These are phyloP conservation scores for Silene vulgaris DNA, from an alignment of 179 eudicot species.

Conservation along the genomic window DNA sequence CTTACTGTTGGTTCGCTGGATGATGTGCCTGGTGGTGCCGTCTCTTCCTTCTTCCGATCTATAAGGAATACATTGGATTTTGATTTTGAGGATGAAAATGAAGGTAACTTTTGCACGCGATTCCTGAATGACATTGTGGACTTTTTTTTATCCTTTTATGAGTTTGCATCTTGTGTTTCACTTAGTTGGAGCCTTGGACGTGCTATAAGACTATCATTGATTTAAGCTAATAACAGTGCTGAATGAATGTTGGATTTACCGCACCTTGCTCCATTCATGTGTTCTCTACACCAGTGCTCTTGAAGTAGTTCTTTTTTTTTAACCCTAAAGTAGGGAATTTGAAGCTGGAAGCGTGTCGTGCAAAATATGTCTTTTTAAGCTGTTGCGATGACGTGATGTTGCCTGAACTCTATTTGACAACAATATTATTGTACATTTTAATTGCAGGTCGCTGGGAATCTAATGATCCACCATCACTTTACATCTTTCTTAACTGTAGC, in stretches of 20 bases:
- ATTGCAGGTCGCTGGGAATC: conserved; percentile 86
- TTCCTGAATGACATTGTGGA: not conserved
- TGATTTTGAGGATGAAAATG: conserved; percentile 93
- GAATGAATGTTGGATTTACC: not conserved
- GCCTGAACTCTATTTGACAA: not conserved
- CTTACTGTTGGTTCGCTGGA: conserved; percentile 75
- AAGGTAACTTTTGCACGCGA: conserved; percentile 47
- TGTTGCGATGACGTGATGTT: not conserved
- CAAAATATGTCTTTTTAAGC: not conserved
- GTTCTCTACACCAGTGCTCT: not conserved
- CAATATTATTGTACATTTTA: not conserved
- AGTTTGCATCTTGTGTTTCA: conserved; percentile 4
- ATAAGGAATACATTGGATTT: conserved; percentile 84
- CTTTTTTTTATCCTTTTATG: not conserved
- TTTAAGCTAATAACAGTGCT: not conserved
- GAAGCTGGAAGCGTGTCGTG: not conserved
- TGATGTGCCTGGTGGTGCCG: conserved; percentile 72
- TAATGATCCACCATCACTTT: conserved; percentile 68
- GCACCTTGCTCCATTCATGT: not conserved
- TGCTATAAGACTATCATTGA: not conserved
- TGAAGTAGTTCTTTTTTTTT: too few species aligned
- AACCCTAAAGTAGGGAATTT: not conserved
- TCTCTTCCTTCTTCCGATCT: conserved; percentile 71
- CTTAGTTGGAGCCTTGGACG: not conserved
- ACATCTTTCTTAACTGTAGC: conserved; percentile 76